Percentiles rank a stretch among this genome's conserved stretches.
Conservation (phyloP, 306 rosid genomes). For the Begonia fuchsioides region DNA sequence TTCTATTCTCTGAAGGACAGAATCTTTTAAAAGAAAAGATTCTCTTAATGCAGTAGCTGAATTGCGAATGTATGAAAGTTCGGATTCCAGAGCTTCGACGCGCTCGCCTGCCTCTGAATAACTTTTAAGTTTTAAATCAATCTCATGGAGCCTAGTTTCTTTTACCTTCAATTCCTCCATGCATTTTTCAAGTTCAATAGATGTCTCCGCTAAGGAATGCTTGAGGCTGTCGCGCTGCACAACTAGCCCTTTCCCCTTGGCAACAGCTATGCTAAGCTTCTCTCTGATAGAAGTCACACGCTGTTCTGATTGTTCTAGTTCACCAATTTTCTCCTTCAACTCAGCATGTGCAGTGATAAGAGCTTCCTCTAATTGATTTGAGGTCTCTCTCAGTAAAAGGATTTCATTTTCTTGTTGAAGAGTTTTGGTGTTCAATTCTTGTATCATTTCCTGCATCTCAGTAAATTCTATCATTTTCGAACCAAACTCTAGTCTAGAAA, state of each 20-base stretch:
- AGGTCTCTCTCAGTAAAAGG: slow-evolving; percentile 60
- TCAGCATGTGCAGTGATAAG: slow-evolving; percentile 37
- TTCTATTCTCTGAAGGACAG: slow-evolving; percentile 93
- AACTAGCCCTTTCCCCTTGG: slow-evolving; percentile 91
- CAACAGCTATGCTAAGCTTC: slow-evolving; percentile 90
- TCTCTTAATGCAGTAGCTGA: slow-evolving; percentile 90
- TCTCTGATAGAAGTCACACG: slow-evolving; percentile 71
- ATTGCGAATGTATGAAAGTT: slow-evolving; percentile 95
- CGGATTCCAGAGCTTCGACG: slow-evolving; percentile 89
- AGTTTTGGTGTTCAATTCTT: slow-evolving; percentile 24
- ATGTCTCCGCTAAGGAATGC: slow-evolving; percentile 64
- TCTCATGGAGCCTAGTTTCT: slow-evolving; percentile 56
- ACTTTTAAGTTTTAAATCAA: slow-evolving; percentile 63
- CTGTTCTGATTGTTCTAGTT: slow-evolving; percentile 74
- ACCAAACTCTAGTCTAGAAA: slow-evolving; percentile 32
- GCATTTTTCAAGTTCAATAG: slow-evolving; percentile 74
- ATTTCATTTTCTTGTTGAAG: slow-evolving; percentile 63
- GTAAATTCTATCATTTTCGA: slow-evolving; percentile 34
- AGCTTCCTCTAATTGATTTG: slow-evolving; percentile 53
- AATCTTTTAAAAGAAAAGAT: slow-evolving; percentile 95
- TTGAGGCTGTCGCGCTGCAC: slow-evolving; percentile 87
- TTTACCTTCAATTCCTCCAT: slow-evolving; percentile 64
- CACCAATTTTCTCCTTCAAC: slow-evolving; percentile 40
- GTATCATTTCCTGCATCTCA: slow-evolving; percentile 42
- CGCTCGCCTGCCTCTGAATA: slow-evolving; percentile 95